Base-by-base conservation (phyloP, 805 yeast genomes). In the Vanderwaltozyma yarrowii region DNA sequence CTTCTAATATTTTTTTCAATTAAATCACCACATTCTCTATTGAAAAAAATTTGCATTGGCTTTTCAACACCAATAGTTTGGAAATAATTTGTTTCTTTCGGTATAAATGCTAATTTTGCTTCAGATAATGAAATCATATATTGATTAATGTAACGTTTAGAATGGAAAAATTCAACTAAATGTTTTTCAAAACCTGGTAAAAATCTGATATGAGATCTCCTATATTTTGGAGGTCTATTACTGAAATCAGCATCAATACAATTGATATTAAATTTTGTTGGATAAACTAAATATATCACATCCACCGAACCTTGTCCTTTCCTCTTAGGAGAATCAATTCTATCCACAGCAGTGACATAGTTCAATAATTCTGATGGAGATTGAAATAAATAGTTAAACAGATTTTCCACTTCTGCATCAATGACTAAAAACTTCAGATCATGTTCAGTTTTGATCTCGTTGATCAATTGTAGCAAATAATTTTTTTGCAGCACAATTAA, bases 201-300 rank as follows among this genome's bases (percentile, higher is more conserved):
- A 49, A 89, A 77, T 42, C 82, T 70, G 5, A 85, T 70, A 55
- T 82, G 79, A 1, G 88, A 88, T 30, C 69, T 71, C 39, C 75
- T 75, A 61, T 88, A 92, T 40, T 94, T 71, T n/a, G 73, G 65
- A 1, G 89, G 81, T 16, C 67, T 64, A 9, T 73, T 70, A 5
- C 71, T 58, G 46, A 71, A 82, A 59, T 92, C 98, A 0, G 88
- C 78, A 34, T 76, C 60, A 16, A 92, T 68, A 60, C 97, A 88
- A 40, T 78, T 80, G 41, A 86, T 62, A 28, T 80, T 74, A 61
- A 73, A 85, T 26, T 64, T 60, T 5, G 76, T 61, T 1, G 94
- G 87, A 36, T 81, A 83, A 14, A 86, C 60, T 20, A 92, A 62
- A 59, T 92, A 92, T 9, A 92, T 65, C 6, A 87, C 96, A 46